These are phyloP conservation scores for Fraxinus albicans DNA, from an alignment of 305 asterid species.

Conservation along the genomic window DNA sequence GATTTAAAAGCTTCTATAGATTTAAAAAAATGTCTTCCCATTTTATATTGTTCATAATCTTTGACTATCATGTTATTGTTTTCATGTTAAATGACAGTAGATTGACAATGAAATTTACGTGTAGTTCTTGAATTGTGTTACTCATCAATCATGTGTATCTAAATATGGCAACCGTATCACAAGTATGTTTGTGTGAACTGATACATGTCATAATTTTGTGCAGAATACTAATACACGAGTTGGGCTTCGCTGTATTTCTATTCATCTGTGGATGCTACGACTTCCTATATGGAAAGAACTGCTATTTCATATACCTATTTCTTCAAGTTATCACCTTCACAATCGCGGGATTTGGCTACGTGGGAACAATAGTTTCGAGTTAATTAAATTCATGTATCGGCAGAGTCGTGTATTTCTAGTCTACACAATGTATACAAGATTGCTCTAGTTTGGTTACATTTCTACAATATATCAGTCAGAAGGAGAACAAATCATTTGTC, in stretches of 20 bases:
- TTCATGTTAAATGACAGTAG: not conserved
- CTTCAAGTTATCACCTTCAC: conserved; percentile 82
- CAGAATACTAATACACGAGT: conserved; percentile 70
- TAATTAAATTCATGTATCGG: conserved; percentile 7
- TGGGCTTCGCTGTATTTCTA: conserved; percentile 75
- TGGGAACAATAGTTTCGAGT: conserved; percentile 73
- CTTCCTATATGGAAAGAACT: conserved; percentile 69
- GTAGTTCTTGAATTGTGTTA: not conserved
- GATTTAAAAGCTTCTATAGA: not conserved
- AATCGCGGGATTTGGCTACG: conserved; percentile 81
- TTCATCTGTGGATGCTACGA: conserved; percentile 88
- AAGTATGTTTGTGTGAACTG: not conserved
- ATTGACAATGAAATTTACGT: not conserved
- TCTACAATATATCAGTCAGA: not conserved
- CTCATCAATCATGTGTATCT: not conserved
- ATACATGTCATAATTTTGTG: not conserved
- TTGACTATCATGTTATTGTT: not conserved
- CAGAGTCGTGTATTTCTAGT: not conserved
- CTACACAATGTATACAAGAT: conserved; percentile 24
- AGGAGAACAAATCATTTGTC: conserved; percentile 3
- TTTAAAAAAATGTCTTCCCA: not conserved
- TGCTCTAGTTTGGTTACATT: conserved; percentile 20
- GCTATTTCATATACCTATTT: conserved; percentile 73
- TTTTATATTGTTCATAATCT: not conserved
- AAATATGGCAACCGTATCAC: not conserved